Evolutionary conservation across 1,139 yeast genomes (phyloP).

Genomic region (Petasospora fabianii): DNA sequence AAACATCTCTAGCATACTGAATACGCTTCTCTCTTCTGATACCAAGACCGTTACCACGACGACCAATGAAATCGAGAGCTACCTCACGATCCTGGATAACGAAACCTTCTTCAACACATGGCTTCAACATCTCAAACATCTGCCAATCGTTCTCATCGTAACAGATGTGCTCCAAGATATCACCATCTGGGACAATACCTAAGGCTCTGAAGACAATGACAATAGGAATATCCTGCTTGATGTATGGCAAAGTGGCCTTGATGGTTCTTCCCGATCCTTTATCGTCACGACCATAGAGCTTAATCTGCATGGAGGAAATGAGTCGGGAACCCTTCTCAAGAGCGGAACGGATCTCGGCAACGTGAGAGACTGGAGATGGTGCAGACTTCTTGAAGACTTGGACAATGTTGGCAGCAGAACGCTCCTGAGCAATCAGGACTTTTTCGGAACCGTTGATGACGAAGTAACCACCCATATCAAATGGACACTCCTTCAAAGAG

Average conservation of each 20-base stretch:
- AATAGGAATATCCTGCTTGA: conserved; percentile 94
- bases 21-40: conserved; percentile 97
- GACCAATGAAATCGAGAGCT: conserved; percentile 95
- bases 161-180: conserved; percentile 95
- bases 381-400: conserved; percentile 98
- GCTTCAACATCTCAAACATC: conserved; percentile 98
- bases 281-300: conserved; percentile 80
- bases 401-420: conserved; percentile 97
- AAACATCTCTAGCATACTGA: conserved; percentile 93
- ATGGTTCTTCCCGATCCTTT: conserved; percentile 77
- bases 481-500: conserved; percentile 96
- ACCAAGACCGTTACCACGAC: conserved; percentile 94
- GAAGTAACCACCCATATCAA: conserved; percentile 99
- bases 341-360: conserved; percentile 96
- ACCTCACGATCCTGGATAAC: conserved; percentile 98
- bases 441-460: conserved; percentile 98
- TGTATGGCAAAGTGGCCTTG: conserved; percentile 93
- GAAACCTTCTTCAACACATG: conserved; percentile 98
- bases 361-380: conserved; percentile 92
- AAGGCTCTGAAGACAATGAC: conserved; percentile 96
- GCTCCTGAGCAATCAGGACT: conserved; percentile 96
- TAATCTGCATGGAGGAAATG: conserved; percentile 91
- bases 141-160: conserved; percentile 98
- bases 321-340: conserved; percentile 95
- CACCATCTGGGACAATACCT: conserved; percentile 99